Evolutionary conservation across 768 basidiomycete genomes (phyloP), one percentile per base, ranked within the genome.

Genomic region (Tricholoma saponaceum): DNA sequence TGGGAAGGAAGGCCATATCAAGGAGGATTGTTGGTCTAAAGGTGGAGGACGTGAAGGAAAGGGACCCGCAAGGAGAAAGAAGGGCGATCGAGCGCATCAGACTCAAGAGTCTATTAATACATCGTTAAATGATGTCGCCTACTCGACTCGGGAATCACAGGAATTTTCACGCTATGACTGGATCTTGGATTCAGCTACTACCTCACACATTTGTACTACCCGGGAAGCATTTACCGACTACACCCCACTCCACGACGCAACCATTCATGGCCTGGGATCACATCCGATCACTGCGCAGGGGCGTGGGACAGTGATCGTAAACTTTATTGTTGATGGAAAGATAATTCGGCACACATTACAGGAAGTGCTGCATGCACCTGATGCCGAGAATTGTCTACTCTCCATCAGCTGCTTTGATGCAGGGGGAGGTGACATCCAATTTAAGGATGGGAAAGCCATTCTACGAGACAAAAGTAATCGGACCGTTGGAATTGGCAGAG

Each of bases 121-220:
- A 35, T 55, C 57, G 37, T 18, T 58, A 5, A 60, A 56, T 50
- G 57, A 59, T 37, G 4, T 12, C 13, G 35, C 35, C 35, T 37
- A 37, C 14, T 9, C 35, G 13, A 37, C 8, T 37, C 14, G 14
- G 35, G 35, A 37, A 37, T 37, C 35, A 9, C 7, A 8, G 14
- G 35, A 57, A n/a, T 57, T 64, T 49, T 60, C 58, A 1, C 58
- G 60, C 37, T 60, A 57, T 16, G 60, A 65, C 47, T 70, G 67
- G 69, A 23, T 67, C 5, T 53, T 65, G 9, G 65, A 71, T 50
- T 67, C 64, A 1, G 68, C 56, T 13, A 62, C 66, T 1, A 69
- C 68, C 4, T 66, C 66, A 25, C 68, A 71, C 37, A 64, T 70
- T 7, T 69, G 65, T 50, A 62, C 62, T 0, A 47, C 26, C 1